phyloP scores from a whole-genome alignment of 805 yeast genomes.

The Yarrowia keelungensis region DNA sequence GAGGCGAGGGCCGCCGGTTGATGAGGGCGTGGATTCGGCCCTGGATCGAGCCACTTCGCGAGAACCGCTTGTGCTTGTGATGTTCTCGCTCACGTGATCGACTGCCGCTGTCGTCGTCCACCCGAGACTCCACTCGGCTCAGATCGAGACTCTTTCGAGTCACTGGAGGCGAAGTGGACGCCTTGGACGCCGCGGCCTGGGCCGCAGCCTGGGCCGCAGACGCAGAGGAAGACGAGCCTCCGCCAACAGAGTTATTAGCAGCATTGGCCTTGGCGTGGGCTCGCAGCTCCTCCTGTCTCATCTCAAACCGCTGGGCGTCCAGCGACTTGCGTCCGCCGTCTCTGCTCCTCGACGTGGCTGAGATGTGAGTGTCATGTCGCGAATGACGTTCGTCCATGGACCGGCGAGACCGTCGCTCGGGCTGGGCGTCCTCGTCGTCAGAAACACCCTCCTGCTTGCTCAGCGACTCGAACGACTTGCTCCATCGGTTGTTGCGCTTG shows the following conservation, averaged over 20 bases:
- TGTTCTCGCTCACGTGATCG: slow-evolving; percentile 17
- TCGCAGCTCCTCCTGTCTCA: slow-evolving; percentile 32
- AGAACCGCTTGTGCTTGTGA: slow-evolving; percentile 44
- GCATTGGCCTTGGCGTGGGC: slow-evolving; percentile 32
- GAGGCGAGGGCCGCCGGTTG: slow-evolving; percentile 52
- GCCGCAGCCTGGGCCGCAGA: slow-evolving; percentile 17
- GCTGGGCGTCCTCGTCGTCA: slow-evolving; percentile 19
- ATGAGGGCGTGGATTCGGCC: slow-evolving; percentile 50
- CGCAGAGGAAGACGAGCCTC: not conserved
- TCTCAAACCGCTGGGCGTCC: slow-evolving; percentile 36
- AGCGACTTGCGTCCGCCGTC: slow-evolving; percentile 22
- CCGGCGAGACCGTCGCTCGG: slow-evolving; percentile 22
- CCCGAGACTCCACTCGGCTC: slow-evolving; percentile 30
- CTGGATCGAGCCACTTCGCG: slow-evolving; percentile 49
- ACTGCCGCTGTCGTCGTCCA: slow-evolving; percentile 7
- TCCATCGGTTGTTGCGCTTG: slow-evolving; percentile 27
- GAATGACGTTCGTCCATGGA: slow-evolving; percentile 18
- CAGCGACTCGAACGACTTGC: slow-evolving; percentile 33
- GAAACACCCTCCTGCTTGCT: slow-evolving; percentile 19
- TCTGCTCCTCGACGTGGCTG: slow-evolving; percentile 15
- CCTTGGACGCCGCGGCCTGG: slow-evolving; percentile 7
- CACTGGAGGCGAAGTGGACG: slow-evolving; percentile 13
- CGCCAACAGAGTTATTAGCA: not conserved
- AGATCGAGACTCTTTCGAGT: slow-evolving; percentile 25
- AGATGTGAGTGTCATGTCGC: not conserved